Percentiles rank a stretch among this genome's conserved stretches.
Evolutionary conservation across 148 eudicot genomes (phyloP).

Genomic region (Beta vulgaris): DNA sequence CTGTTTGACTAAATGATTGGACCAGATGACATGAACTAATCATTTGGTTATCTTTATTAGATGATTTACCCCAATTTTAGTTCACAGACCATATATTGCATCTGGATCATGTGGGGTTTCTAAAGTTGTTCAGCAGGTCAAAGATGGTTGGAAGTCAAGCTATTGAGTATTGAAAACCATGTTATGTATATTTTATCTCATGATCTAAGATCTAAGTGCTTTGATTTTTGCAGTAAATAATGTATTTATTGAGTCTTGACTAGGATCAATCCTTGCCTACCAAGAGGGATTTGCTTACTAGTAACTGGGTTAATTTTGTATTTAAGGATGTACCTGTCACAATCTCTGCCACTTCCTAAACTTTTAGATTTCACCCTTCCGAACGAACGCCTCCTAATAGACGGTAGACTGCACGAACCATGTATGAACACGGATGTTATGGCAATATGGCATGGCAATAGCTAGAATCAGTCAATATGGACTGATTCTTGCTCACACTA

Average conservation of each 20-base stretch:
- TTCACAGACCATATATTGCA: background rate
- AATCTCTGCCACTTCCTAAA: too few species aligned
- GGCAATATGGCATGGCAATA: background rate
- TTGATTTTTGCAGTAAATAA: too few species aligned
- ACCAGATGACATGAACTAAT: conserved; percentile 1
- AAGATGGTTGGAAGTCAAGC: background rate
- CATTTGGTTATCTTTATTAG: background rate
- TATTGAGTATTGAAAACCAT: too few species aligned
- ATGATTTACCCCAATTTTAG: background rate
- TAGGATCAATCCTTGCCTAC: too few species aligned
- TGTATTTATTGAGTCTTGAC: too few species aligned
- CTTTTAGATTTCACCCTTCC: background rate
- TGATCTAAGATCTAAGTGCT: too few species aligned
- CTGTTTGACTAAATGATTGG: background rate
- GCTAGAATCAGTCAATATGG: background rate
- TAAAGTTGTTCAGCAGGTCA: background rate
- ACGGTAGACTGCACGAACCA: too few species aligned
- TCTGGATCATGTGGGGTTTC: background rate
- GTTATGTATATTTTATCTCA: too few species aligned
- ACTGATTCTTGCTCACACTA: background rate
- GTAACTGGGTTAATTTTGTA: too few species aligned
- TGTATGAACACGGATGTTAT: too few species aligned
- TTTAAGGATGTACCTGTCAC: background rate
- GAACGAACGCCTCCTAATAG: background rate
- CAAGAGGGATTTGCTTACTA: background rate